Evolutionary conservation across 139 green algal genomes (phyloP).

Genomic region (Volvox reticuliferus): DNA sequence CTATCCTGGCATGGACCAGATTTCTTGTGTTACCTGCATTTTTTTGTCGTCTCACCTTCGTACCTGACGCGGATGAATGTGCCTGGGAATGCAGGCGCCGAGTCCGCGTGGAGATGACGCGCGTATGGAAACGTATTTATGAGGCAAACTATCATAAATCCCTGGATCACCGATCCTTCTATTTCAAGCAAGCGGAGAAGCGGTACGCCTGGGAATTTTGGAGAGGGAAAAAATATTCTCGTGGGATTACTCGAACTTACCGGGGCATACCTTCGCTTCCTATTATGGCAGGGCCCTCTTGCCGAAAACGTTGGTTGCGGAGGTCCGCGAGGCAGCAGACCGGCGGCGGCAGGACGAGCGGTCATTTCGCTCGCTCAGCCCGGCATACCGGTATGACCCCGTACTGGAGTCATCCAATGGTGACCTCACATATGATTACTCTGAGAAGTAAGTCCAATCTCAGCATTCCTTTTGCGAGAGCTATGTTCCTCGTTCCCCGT

Average conservation of each 20-base stretch:
- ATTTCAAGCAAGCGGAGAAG: slow-evolving; percentile 96
- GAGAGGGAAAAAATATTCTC: not conserved
- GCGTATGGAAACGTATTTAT: slow-evolving; percentile 91
- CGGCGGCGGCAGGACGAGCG: slow-evolving; percentile 67
- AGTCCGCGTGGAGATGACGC: slow-evolving; percentile 84
- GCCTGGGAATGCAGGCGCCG: slow-evolving; percentile 49
- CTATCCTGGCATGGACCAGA: no score
- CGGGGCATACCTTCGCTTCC: not conserved
- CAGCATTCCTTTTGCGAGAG: no score
- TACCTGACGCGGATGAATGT: no score
- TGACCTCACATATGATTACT: slow-evolving; percentile 86
- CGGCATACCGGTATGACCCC: slow-evolving; percentile 55
- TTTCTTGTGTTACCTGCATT: not conserved
- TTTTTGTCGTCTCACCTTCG: not conserved
- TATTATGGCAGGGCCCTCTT: slow-evolving; percentile 81
- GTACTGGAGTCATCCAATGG: slow-evolving; percentile 43
- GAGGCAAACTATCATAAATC: slow-evolving; percentile 98
- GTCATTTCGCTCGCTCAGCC: slow-evolving; percentile 54
- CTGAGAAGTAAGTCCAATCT: slow-evolving; percentile 58
- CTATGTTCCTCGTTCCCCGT: no score
- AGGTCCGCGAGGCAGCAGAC: slow-evolving; percentile 93
- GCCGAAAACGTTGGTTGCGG: slow-evolving; percentile 88
- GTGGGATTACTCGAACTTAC: not conserved
- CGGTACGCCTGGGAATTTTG: not conserved
- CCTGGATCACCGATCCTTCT: slow-evolving; percentile 98